Percentiles rank a stretch among this genome's conserved stretches.
Conservation (phyloP, 2,329 filamentous ascomycete genomes). For the Pyrenophora tritici-repentis region DNA sequence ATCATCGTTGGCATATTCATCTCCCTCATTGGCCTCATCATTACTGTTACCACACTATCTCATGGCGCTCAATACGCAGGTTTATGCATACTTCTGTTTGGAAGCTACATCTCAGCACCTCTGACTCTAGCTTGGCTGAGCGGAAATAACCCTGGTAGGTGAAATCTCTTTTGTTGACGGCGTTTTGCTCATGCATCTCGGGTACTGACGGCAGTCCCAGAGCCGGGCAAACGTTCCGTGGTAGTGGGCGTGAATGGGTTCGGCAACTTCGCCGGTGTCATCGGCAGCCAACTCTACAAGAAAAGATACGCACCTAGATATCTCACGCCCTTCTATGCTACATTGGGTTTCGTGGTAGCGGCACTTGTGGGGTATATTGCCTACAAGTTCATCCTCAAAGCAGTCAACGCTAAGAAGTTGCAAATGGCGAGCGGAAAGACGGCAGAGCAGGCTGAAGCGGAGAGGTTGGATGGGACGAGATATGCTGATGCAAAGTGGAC, state of each 20-base stretch:
- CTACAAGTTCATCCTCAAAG: conserved; percentile 25
- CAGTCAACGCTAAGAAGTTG: conserved; percentile 20
- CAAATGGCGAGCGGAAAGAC: conserved; percentile 16
- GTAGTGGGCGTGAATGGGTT: conserved; percentile 29
- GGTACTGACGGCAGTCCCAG: neutral
- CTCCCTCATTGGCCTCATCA: conserved; percentile 42
- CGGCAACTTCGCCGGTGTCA: conserved; percentile 33
- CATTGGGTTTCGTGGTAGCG: conserved; percentile 29
- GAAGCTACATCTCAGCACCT: conserved; percentile 30
- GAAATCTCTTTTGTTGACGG: neutral
- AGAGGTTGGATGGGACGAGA: conserved; percentile 20
- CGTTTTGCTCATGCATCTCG: neutral
- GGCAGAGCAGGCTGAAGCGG: conserved; percentile 21
- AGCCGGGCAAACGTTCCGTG: conserved; percentile 27
- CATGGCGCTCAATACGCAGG: conserved; percentile 21
- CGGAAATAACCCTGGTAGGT: conserved; percentile 27
- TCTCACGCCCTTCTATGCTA: conserved; percentile 25
- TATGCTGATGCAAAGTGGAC: conserved; percentile 34
- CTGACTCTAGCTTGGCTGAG: conserved; percentile 33
- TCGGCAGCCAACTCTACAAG: conserved; percentile 27
- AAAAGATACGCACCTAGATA: conserved; percentile 25
- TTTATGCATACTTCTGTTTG: conserved; percentile 29
- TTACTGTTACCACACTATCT: conserved; percentile 17
- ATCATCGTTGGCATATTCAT: conserved; percentile 53
- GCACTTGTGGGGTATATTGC: conserved; percentile 24